A percentile compares a stretch with the other conserved stretches of the same genome.
phyloP scores from a whole-genome alignment of 768 basidiomycete species.

The Phanerochaete sordida region DNA sequence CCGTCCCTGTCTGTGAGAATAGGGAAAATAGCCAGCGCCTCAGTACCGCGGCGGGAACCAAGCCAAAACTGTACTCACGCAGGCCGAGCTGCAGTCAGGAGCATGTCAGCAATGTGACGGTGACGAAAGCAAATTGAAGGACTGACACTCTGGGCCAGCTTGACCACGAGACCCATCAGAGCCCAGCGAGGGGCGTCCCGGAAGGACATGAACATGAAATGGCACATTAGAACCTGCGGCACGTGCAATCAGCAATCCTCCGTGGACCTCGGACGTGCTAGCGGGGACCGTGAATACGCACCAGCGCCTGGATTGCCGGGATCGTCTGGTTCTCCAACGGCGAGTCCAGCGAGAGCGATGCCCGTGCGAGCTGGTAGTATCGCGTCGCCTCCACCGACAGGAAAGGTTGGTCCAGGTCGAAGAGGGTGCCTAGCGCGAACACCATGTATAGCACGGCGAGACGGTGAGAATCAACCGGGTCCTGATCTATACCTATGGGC shows the following conservation, averaged over 20 bases:
- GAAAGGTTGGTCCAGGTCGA: constrained; percentile 55
- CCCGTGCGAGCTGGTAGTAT: constrained; percentile 58
- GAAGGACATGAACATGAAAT: constrained; percentile 44
- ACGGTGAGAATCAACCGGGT: constrained; percentile 44
- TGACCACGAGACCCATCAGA: constrained; percentile 66
- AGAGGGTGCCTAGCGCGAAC: constrained; percentile 59
- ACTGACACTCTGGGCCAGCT: constrained; percentile 64
- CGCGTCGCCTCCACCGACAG: constrained; percentile 53
- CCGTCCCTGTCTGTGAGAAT: constrained; percentile 75
- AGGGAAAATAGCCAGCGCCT: constrained; percentile 1
- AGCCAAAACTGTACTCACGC: constrained; percentile 41
- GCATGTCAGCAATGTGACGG: constrained; percentile 15
- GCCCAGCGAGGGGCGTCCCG: constrained; percentile 63
- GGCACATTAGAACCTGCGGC: constrained; percentile 51
- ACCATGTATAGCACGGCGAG: constrained; percentile 61
- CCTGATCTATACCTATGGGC: constrained; percentile 32
- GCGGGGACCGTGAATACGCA: constrained; percentile 27
- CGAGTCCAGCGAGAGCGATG: constrained; percentile 57
- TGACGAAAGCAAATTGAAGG: constrained; percentile 13
- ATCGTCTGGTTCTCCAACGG: constrained; percentile 64
- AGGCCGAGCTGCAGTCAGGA: constrained; percentile 50
- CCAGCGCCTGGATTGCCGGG: constrained; percentile 62
- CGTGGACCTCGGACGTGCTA: constrained; percentile 24
- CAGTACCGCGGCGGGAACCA: not conserved
- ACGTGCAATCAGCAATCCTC: constrained; percentile 23